Evolutionary conservation across 805 yeast species (phyloP).

Genomic region (Allodekkera sacchari): DNA sequence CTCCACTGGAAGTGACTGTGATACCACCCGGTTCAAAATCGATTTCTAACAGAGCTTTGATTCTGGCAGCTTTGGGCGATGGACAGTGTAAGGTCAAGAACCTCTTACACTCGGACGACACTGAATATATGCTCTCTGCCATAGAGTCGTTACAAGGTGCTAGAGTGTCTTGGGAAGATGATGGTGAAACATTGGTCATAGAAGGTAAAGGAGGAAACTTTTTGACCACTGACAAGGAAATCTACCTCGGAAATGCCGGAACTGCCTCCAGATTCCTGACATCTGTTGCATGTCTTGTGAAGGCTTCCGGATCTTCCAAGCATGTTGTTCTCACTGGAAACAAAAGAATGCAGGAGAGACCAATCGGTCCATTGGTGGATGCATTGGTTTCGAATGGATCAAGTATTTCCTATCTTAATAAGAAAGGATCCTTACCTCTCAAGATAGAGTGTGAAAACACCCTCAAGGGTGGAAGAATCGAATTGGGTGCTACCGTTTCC

Average conservation of each 20-base stretch:
- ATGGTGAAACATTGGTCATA: conserved; percentile 82
- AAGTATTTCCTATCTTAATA: conserved; percentile 59
- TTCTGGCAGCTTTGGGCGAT: conserved; percentile 83
- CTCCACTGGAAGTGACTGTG: conserved; percentile 35
- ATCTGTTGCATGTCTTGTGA: conserved; percentile 81
- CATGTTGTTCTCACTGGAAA: conserved; percentile 79
- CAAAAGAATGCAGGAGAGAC: conserved; percentile 95
- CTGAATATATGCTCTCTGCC: conserved; percentile 89
- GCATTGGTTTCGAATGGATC: conserved; percentile 81
- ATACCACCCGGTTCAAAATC: conserved; percentile 97
- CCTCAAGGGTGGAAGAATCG: conserved; percentile 84
- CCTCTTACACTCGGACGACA: conserved; percentile 91
- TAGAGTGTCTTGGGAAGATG: conserved; percentile 69
- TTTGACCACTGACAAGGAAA: conserved; percentile 51
- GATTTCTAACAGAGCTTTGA: conserved; percentile 88
- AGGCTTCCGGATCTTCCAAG: conserved; percentile 31
- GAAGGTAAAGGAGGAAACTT: conserved; percentile 79
- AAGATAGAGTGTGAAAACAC: conserved; percentile 49
- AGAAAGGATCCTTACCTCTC: conserved; percentile 79
- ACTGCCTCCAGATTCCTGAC: conserved; percentile 95
- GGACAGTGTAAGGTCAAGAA: conserved; percentile 82
- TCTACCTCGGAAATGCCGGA: conserved; percentile 95
- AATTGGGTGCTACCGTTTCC: conserved; percentile 90
- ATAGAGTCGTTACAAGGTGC: conserved; percentile 77
- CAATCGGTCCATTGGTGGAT: conserved; percentile 92